These are phyloP conservation scores for Malassezia globosa DNA, from an alignment of 1,284 basidiomycete genomes.

Conservation along the genomic window DNA sequence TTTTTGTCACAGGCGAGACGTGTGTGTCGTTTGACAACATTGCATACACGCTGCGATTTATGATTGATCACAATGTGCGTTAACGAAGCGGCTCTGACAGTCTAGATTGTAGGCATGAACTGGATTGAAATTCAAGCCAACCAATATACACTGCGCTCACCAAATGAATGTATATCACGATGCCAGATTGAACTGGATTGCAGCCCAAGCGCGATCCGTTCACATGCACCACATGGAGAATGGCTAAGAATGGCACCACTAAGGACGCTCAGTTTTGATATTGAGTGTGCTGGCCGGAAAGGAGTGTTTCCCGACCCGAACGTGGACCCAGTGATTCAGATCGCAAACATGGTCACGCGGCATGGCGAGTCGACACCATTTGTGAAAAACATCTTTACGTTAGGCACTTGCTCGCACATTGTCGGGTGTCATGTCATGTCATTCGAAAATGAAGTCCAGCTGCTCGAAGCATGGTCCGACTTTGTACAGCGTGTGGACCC, in stretches of 20 bases:
- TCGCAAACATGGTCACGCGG: conserved; percentile 47
- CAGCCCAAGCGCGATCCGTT: conserved; percentile 28
- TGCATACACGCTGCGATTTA: conserved; percentile 44
- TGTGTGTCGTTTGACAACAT: conserved; percentile 43
- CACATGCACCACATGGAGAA: conserved; percentile 40
- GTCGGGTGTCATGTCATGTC: conserved; percentile 43
- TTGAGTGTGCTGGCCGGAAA: conserved; percentile 46
- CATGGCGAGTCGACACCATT: conserved; percentile 43
- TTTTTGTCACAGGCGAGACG: conserved; percentile 36
- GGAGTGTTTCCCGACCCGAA: conserved; percentile 43
- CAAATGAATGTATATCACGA: conserved; percentile 28
- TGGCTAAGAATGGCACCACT: conserved; percentile 44
- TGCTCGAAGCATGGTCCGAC: conserved; percentile 43
- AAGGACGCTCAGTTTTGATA: conserved; percentile 45
- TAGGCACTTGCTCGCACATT: conserved; percentile 44
- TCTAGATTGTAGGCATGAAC: conserved; percentile 46
- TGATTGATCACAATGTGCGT: conserved; percentile 36
- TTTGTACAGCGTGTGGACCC: conserved; percentile 44
- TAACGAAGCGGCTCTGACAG: background rate
- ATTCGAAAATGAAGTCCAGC: conserved; percentile 38
- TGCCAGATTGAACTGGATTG: conserved; percentile 45
- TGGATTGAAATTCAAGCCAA: conserved; percentile 38
- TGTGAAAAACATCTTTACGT: conserved; percentile 45
- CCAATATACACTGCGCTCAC: conserved; percentile 33
- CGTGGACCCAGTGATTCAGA: conserved; percentile 45